phyloP scores from a whole-genome alignment of 257 asterid genomes.

The Solanum megistacrolobum region DNA sequence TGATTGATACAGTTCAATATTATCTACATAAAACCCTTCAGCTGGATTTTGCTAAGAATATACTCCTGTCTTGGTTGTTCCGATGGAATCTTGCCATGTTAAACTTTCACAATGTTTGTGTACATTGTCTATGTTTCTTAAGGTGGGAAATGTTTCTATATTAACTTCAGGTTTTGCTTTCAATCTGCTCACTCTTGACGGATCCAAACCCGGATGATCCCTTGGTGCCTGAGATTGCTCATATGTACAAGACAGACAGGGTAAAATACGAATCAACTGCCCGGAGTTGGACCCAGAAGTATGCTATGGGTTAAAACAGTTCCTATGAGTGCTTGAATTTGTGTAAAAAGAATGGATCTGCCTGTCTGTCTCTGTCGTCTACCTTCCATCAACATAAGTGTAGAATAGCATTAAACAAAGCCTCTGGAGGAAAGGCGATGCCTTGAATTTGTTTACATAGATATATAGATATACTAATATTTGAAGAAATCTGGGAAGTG shows the following conservation, averaged over 20 bases:
- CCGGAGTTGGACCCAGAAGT: constrained; percentile 17
- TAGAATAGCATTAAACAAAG: background rate
- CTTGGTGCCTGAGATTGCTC: constrained; percentile 14
- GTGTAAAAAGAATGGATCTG: background rate
- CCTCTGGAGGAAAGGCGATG: background rate
- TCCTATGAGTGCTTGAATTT: background rate
- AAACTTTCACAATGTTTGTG: background rate
- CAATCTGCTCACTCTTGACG: constrained; percentile 10
- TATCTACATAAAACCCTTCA: background rate
- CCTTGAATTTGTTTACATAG: background rate
- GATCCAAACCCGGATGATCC: constrained; percentile 16
- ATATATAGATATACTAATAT: background rate
- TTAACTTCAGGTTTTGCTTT: constrained; percentile 10
- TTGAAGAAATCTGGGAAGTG: background rate
- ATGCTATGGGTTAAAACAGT: constrained; percentile 7
- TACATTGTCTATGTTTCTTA: background rate
- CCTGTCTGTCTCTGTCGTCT: background rate
- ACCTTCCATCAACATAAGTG: background rate
- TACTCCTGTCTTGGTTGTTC: background rate
- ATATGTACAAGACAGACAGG: constrained; percentile 13
- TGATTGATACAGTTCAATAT: background rate
- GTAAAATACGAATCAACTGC: constrained; percentile 9
- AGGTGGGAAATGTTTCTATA: background rate
- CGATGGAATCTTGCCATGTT: background rate
- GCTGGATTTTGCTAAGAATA: background rate